Conservation (phyloP, 352 stramenopile genomes). For the Proteromonas lacertae region DNA sequence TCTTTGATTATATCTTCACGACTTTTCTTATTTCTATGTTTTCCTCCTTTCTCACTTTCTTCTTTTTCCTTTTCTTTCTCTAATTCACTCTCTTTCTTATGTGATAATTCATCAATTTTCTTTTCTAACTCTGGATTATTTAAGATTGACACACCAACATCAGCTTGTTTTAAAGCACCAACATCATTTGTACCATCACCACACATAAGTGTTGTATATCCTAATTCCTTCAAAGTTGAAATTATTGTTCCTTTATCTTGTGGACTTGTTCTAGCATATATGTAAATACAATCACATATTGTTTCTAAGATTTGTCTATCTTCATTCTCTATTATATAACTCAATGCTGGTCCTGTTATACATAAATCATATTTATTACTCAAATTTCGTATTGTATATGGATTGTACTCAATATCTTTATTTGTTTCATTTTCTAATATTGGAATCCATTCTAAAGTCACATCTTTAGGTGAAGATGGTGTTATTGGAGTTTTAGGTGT, state of each 20-base stretch:
- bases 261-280: constrained; percentile 79
- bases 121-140: constrained; percentile 34
- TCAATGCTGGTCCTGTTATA: constrained; percentile 3
- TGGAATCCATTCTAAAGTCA: no score
- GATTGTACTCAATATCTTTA: constrained; percentile 1
- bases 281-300: constrained; percentile 7
- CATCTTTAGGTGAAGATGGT: no score
- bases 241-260: constrained; percentile 81
- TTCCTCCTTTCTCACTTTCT: constrained; percentile 4
- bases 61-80: constrained; percentile 5
- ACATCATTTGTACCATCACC: constrained; percentile 84
- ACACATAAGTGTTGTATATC: constrained; percentile 75
- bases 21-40: background rate
- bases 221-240: constrained; percentile 55
- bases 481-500: background rate
- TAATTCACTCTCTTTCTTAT: constrained; percentile 12
- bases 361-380: background rate
- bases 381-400: background rate
- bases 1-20: background rate
- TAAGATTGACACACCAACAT: constrained; percentile 69
- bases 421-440: no score
- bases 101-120: constrained; percentile 6
- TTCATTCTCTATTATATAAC: constrained; percentile 9
- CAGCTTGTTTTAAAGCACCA: constrained; percentile 57
- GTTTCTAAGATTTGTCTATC: constrained; percentile 9